phyloP scores from a whole-genome alignment of 371 early-diverging fungal genomes.

The Zychaea mexicana region DNA sequence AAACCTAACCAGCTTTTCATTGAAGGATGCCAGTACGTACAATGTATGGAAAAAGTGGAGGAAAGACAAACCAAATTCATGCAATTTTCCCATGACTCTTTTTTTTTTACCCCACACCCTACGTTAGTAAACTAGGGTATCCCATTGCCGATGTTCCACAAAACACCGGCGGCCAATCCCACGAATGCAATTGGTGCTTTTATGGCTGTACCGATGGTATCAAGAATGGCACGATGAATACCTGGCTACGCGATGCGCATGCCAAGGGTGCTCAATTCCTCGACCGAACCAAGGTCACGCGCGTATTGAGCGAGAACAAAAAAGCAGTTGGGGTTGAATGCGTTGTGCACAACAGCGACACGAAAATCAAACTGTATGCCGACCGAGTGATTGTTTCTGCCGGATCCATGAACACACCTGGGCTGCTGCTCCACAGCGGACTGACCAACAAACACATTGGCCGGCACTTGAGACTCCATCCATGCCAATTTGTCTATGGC shows the following conservation, averaged over 20 bases:
- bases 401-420: conserved; percentile 70
- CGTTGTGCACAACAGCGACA: neutral
- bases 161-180: conserved; percentile 56
- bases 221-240: conserved; percentile 67
- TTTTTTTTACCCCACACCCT: neutral
- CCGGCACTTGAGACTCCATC: conserved; percentile 56
- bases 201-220: conserved; percentile 71
- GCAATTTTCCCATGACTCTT: too few relatives aligned
- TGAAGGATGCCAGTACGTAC: conserved; percentile 61
- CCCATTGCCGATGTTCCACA: conserved; percentile 54
- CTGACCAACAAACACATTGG: conserved; percentile 72
- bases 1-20: conserved; percentile 61
- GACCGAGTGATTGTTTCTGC: conserved; percentile 58
- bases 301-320: conserved; percentile 43
- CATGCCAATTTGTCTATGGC: conserved; percentile 43
- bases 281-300: conserved; percentile 54
- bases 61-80: conserved; percentile 13
- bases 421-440: conserved; percentile 61
- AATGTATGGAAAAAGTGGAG: conserved; percentile 5
- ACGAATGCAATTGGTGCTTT: conserved; percentile 65
- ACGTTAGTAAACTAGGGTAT: conserved; percentile 54
- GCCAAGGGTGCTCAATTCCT: conserved; percentile 60
- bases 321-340: conserved; percentile 55
- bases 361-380: conserved; percentile 31
- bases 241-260: conserved; percentile 71